Base-by-base conservation (phyloP, 495 filamentous ascomycete species). In the Neurospora intermedia region DNA sequence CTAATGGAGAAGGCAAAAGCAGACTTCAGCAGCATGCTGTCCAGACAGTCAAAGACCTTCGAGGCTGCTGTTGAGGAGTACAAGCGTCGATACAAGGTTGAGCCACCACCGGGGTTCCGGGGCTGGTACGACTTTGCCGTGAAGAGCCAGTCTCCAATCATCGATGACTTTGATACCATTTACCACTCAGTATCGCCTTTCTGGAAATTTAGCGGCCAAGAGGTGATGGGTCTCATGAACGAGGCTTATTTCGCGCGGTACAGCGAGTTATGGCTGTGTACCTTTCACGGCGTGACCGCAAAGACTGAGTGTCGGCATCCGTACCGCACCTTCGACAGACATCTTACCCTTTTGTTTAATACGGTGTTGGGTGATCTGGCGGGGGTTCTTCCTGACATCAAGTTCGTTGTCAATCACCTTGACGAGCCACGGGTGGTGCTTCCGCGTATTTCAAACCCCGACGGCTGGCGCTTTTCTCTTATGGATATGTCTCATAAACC, bases 341-440 rank as follows among this genome's bases (percentile, higher is more conserved):
- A 79, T 42, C 71, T 76, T 2, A 43, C 62, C 1, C n/a, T 70
- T 0, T 38, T 79, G 31, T 75, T 81, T 41, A 72, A 81, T 40
- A 72, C 15, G 2, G 89, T 93, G 85, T 84, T 94, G 73, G 78
- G 84, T n/a, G 79, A 84, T 1, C 90, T 94, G 76, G 82, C 85
- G 4, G 76, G 87, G 59, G 85, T 84, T 71, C 80, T 93, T 41
- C 93, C 92, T 0, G 88, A 94, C 76, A 90, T 94, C 86, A 88
- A 91, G 73, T 79, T 96, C 62, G 88, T 90, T 0, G 90, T 94
- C 78, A 96, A 95, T 78, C 83, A 88, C 13, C 89, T 94, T 72
- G 92, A 96, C 76, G 93, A 94, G 77, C 90, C 90, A 27, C 83
- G 90, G 6, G 89, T 95, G 5, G 80, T 93, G 18, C 80, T 93